phyloP scores from a whole-genome alignment of 768 basidiomycete species.

The Chiua virens region DNA sequence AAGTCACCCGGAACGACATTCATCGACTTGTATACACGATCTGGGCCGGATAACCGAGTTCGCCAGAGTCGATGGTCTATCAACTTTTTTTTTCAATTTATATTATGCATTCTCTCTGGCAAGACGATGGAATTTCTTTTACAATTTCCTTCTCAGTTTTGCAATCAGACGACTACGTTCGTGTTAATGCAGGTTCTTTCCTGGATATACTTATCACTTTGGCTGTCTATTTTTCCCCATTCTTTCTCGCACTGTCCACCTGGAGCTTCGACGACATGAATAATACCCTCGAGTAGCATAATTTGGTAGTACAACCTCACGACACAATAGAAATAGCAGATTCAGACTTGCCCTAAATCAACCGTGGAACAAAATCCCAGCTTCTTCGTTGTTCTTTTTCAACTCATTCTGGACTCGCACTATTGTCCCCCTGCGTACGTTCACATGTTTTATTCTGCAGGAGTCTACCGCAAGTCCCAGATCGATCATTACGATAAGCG shows the following conservation, averaged over 20 bases:
- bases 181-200: constrained; percentile 27
- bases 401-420: constrained; percentile 38
- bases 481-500: constrained; percentile 13
- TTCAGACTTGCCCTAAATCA: constrained; percentile 25
- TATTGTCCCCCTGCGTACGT: constrained; percentile 36
- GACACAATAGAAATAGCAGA: too few species aligned
- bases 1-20: not conserved
- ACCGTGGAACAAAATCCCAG: rapidly evolving
- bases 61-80: not conserved
- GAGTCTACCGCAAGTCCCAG: constrained; percentile 39
- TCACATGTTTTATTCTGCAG: constrained; percentile 19
- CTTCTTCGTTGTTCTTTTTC: not conserved
- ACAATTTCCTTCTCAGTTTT: not conserved
- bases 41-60: not conserved
- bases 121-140: not conserved
- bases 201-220: constrained; percentile 8
- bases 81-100: not conserved
- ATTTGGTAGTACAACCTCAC: too few species aligned
- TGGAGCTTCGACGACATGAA: not conserved
- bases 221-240: not conserved
- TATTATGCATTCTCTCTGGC: constrained; percentile 8
- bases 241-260: not conserved
- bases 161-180: constrained; percentile 5
- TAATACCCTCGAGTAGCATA: constrained; percentile 1
- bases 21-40: not conserved